Base-by-base conservation (phyloP, 2,329 filamentous ascomycete species). In the Neonectria hederae region DNA sequence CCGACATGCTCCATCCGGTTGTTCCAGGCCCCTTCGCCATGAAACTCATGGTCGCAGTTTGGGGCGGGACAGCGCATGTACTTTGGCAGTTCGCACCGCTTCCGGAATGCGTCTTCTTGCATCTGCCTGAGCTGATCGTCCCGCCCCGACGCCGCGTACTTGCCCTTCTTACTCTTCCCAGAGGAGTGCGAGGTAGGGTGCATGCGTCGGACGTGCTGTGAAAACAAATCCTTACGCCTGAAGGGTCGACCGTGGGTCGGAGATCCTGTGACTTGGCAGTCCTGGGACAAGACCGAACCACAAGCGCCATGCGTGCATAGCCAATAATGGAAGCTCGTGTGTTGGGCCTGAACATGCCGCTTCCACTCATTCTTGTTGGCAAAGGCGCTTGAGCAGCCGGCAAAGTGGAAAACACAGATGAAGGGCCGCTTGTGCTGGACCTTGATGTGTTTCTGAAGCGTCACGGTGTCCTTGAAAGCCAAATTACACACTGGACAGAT, bases 291-390 rank as follows among this genome's bases (percentile, higher is more conserved):
- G 11, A 74, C 70, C 26, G 79, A 74, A 17, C 76, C 78, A 75
- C 88, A 90, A 8, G 78, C 74, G 65, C 87, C 90, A 32, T 91
- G 82, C 68, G 89, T 86, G 80, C 94, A 98, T 62, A 90, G 83
- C 87, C 90, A 97, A 79, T 89, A 92, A 48, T 86, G 82, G 3
- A 92, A 83, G 58, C 90, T 87, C 22, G 97, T 83, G 75, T 98
- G 95, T 75, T 97, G 92, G 0, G 91, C 92, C 32, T 84, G 82
- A 72, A 95, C 88, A 75, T 98, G 95, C 0, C 95, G 89, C 78
- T 97, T 97, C 95, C 95, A 97, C 77, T 97, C 94, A 76, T 97
- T 97, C 81, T 97, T 97, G 70, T 86, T 90, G 3, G 86, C 85
- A 74, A 97, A 97, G 0, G 85, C 89, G 2, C 89, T 87, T 1